A percentile compares a stretch with the other conserved stretches of the same genome.
phyloP scores from a whole-genome alignment of 306 rosid species.

The Lathyrus tuberosus region DNA sequence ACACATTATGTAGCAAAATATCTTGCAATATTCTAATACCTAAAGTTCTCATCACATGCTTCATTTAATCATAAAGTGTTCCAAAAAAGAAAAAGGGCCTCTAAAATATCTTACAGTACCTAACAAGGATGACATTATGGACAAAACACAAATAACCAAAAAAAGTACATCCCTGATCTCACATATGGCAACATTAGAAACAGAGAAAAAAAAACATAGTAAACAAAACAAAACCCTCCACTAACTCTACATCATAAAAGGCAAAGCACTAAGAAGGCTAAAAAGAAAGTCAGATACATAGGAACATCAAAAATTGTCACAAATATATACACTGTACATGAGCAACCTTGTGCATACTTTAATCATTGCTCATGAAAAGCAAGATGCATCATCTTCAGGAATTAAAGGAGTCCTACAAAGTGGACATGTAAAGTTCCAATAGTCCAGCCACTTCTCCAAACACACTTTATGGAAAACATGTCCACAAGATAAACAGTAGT shows the following conservation, averaged over 20 bases:
- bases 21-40: background rate
- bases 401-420: slow-evolving; percentile 84
- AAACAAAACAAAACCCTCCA: slow-evolving; percentile 34
- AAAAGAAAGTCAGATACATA: slow-evolving; percentile 41
- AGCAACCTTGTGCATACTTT: slow-evolving; percentile 31
- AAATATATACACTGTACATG: slow-evolving; percentile 68
- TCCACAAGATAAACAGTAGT: slow-evolving; percentile 73
- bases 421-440: slow-evolving; percentile 94
- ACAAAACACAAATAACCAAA: slow-evolving; percentile 41
- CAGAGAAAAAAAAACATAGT: slow-evolving; percentile 3
- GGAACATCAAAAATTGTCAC: slow-evolving; percentile 48
- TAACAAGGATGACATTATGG: slow-evolving; percentile 32
- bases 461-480: slow-evolving; percentile 82
- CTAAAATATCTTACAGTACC: background rate
- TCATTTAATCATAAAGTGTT: slow-evolving; percentile 33
- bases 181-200: slow-evolving; percentile 12
- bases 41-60: slow-evolving; percentile 16
- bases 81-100: slow-evolving; percentile 10
- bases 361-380: slow-evolving; percentile 53
- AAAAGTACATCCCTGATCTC: slow-evolving; percentile 29
- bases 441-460: slow-evolving; percentile 89
- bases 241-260: slow-evolving; percentile 41
- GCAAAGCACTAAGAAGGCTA: slow-evolving; percentile 35
- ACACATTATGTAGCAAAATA: background rate
- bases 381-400: slow-evolving; percentile 60